Conservation (phyloP, 2,329 filamentous ascomycete species). For the Zymoseptoria passerinii region DNA sequence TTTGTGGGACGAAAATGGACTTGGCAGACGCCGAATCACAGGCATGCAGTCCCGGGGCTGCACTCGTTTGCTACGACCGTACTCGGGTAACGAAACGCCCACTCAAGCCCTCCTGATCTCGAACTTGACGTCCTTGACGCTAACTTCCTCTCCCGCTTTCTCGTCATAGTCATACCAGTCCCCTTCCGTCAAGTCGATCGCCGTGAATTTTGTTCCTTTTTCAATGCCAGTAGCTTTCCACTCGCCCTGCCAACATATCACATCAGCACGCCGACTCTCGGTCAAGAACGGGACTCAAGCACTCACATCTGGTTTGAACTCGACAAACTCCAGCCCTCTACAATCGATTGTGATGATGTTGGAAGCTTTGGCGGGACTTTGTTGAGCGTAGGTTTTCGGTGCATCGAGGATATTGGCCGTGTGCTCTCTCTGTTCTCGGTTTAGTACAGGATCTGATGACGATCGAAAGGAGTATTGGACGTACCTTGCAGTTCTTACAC, state of each 20-base stretch:
- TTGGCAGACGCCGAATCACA: too few relatives aligned
- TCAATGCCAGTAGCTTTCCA: constrained; percentile 80
- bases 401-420: constrained; percentile 74
- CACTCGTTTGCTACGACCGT: too few relatives aligned
- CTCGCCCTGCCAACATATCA: constrained; percentile 54
- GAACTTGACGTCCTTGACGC: constrained; percentile 84
- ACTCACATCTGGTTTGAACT: constrained; percentile 80
- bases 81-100: not conserved
- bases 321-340: constrained; percentile 81
- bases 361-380: constrained; percentile 63
- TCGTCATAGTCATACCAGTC: constrained; percentile 99
- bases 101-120: constrained; percentile 63
- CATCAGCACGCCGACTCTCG: not conserved
- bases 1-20: too few relatives aligned
- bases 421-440: constrained; percentile 58
- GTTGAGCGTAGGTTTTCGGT: constrained; percentile 62
- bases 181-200: constrained; percentile 74
- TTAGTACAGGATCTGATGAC: not conserved
- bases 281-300: not conserved
- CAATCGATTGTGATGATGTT: constrained; percentile 90
- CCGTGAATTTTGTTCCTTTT: constrained; percentile 70
- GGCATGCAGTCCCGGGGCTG: too few relatives aligned
- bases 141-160: constrained; percentile 84
- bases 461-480: not conserved
- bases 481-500: constrained; percentile 94